Percentiles rank a stretch among this genome's conserved stretches.
phyloP scores from a whole-genome alignment of 148 eudicot species.

The Arbutus unedo region DNA sequence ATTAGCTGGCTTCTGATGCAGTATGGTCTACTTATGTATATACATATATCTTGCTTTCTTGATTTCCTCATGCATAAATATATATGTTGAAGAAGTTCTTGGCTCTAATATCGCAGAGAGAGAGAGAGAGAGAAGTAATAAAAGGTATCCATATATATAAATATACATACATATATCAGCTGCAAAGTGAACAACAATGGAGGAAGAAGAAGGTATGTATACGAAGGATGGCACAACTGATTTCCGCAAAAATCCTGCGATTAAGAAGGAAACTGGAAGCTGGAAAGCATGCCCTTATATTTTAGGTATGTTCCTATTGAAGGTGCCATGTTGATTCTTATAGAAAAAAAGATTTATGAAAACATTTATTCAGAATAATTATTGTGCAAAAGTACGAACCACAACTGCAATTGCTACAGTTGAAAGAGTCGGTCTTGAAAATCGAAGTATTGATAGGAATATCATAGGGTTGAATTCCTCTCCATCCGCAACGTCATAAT shows the following conservation, averaged over 20 bases:
- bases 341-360: no score
- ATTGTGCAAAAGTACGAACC: no score
- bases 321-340: no score
- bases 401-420: no score
- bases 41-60: not conserved
- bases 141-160: no score
- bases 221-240: conserved; percentile 62
- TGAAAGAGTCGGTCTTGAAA: no score
- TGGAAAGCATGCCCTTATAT: conserved; percentile 69
- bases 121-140: not conserved
- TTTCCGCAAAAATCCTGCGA: conserved; percentile 38
- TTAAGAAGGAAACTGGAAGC: conserved; percentile 48
- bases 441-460: no score
- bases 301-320: conserved; percentile 33
- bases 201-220: conserved; percentile 24
- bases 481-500: no score
- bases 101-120: not conserved
- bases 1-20: not conserved
- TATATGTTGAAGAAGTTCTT: not conserved
- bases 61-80: conserved; percentile 8
- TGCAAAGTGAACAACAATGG: conserved; percentile 14
- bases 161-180: no score
- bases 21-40: not conserved
- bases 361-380: no score
- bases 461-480: no score